These are phyloP conservation scores for Saturnispora mendoncae DNA, from an alignment of 805 yeast genomes.

Conservation along the genomic window DNA sequence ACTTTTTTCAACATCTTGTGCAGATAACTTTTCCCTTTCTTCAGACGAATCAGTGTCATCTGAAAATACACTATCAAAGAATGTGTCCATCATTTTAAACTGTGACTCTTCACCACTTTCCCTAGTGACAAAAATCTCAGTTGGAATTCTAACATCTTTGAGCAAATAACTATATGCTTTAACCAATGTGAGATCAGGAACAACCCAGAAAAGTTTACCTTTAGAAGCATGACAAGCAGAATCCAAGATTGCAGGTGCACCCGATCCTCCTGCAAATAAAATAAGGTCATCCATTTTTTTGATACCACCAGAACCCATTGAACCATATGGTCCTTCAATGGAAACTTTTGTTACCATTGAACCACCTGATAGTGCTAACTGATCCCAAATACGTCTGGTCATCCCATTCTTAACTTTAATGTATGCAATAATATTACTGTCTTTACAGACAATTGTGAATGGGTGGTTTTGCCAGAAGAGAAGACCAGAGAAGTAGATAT, in stretches of 20 bases:
- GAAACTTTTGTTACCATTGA: conserved; percentile 20
- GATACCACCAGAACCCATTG: conserved; percentile 42
- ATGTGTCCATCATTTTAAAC: background rate
- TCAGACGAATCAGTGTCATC: conserved; percentile 10
- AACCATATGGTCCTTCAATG: conserved; percentile 58
- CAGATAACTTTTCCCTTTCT: conserved; percentile 8
- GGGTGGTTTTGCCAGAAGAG: conserved; percentile 69
- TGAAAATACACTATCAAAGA: background rate
- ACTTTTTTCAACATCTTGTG: conserved; percentile 14
- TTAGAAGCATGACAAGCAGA: conserved; percentile 27
- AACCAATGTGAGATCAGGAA: conserved; percentile 40
- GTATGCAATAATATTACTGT: conserved; percentile 30
- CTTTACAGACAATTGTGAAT: conserved; percentile 43
- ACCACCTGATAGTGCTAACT: conserved; percentile 16
- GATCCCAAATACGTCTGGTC: conserved; percentile 34
- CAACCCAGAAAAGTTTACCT: conserved; percentile 51
- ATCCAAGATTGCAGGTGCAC: conserved; percentile 48
- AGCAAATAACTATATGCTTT: conserved; percentile 31
- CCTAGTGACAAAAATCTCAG: conserved; percentile 33
- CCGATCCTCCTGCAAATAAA: conserved; percentile 63
- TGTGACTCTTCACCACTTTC: conserved; percentile 12
- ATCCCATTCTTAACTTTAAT: conserved; percentile 47
- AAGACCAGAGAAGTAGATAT: conserved; percentile 43
- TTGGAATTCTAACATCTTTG: conserved; percentile 21
- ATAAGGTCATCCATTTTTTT: conserved; percentile 41